phyloP scores from a whole-genome alignment of 2,329 filamentous ascomycete genomes.

The Hymenoscyphus occultus region DNA sequence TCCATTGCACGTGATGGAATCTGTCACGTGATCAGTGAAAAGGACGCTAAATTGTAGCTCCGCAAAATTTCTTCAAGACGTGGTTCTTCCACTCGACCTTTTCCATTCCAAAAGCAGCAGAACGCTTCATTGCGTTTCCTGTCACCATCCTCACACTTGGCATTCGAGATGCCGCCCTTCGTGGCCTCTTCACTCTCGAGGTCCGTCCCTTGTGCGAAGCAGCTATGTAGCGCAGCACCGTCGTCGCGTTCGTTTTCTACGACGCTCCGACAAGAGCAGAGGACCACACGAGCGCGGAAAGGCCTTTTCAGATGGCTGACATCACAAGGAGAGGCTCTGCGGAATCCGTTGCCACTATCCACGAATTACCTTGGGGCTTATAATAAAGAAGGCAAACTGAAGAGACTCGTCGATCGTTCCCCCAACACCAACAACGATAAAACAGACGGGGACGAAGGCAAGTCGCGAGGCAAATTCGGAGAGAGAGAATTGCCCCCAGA shows the following conservation, averaged over 20 bases:
- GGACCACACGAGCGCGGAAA: slow-evolving; percentile 32
- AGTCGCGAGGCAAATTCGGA: no score
- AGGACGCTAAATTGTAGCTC: background rate
- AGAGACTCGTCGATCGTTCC: slow-evolving; percentile 23
- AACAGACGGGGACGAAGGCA: background rate
- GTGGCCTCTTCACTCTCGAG: slow-evolving; percentile 26
- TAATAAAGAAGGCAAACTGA: slow-evolving; percentile 30
- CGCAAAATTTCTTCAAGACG: background rate
- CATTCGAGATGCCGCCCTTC: slow-evolving; percentile 31
- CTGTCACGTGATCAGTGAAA: background rate
- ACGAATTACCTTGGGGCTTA: slow-evolving; percentile 37
- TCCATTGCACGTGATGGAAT: no score
- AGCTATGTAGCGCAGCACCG: slow-evolving; percentile 24
- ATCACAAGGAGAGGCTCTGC: slow-evolving; percentile 28
- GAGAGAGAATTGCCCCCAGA: slow-evolving; percentile 23
- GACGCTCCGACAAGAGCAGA: slow-evolving; percentile 27
- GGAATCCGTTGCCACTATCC: slow-evolving; percentile 29
- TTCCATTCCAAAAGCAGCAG: slow-evolving; percentile 12
- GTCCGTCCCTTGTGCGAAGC: slow-evolving; percentile 24
- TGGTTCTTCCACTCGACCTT: background rate
- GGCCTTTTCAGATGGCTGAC: slow-evolving; percentile 34
- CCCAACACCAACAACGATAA: background rate
- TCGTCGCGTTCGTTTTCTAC: slow-evolving; percentile 35
- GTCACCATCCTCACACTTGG: slow-evolving; percentile 13
- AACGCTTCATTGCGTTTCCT: slow-evolving; percentile 20